Evolutionary conservation across 495 filamentous ascomycete genomes (phyloP), one percentile per base, ranked within the genome.

Genomic region (Oidiodendron maius): DNA sequence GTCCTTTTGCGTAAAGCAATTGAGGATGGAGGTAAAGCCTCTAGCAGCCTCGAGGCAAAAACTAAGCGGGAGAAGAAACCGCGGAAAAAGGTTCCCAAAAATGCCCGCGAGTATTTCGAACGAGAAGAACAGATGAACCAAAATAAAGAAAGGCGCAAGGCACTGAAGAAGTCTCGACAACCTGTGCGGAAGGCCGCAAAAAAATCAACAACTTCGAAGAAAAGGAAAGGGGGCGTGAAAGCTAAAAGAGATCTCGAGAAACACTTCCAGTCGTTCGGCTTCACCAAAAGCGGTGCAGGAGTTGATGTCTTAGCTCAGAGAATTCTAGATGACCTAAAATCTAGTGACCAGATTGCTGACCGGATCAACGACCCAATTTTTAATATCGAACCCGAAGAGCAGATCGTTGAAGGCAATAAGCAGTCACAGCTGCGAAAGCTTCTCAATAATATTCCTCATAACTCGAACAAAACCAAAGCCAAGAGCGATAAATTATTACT

Each of bases 401-500:
- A 23, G n/a, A 55, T 55, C 13, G 51, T 44, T 10, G n/a, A 28
- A 0, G 15, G 37, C 18, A 35, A 4, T n/a, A 57, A 60, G 34
- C 34, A 30, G 18, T 36, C 24, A 2, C 58, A 60, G 28, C 44
- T 57, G 13, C 39, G 54, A 34, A 21, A 4, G 0, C 47, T 60
- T 13, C 46, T 57, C 23, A 30, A 46, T 5, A 57, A 52, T 41
- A 52, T 60, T 15, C 58, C 58, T 8, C 21, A 24, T 11, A 40
- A 24, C 1, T n/a, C 15, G 34, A 35, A 46, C 12, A 39, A 10
- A 11, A 28, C 20, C 22, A 30, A 34, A 4, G 37, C 18, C 2
- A 45, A 23, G 18, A 46, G 10, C 21, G 50, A 60, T 39, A 60
- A 53, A 43, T 46, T 35, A 34, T 41, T 25, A 25, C 32, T 72